Evolutionary conservation across 2,329 filamentous ascomycete species (phyloP), one percentile per base, ranked within the genome.

Genomic region (Talaromyces sp.): DNA sequence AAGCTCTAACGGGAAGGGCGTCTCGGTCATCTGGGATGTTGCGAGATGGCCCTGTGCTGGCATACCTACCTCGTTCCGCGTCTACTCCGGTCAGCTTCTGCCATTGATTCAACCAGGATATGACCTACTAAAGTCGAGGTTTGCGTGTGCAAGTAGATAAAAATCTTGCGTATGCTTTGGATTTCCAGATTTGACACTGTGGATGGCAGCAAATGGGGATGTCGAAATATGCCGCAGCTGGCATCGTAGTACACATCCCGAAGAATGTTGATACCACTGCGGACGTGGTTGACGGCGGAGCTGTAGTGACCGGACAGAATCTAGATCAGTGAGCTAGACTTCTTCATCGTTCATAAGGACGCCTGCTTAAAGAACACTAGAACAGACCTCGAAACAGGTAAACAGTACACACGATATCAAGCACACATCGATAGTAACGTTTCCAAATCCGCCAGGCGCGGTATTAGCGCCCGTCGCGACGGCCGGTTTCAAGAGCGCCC

Each of bases 371-470:
- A 44, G 9, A 2, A 44, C 2, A 11, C n/a, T n/a, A n/a, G n/a
- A n/a, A 25, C 37, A 14, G 39, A 70, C 69, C 62, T 70, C 69
- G 28, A 69, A 67, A 54, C 69, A 71, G 40, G 68, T 65, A 42
- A 72, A 70, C 11, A 73, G 58, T 16, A 72, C 66, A 55, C 70
- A 71, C 1, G 67, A 67, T 33, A 68, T 66, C 23, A 67, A 56
- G 25, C 65, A 69, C 0, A 69, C 66, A 46, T 65, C 66, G 14
- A 63, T 31, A 18, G 61, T 63, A 4, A 63, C 7, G 33, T 63
- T 59, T 1, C 11, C 56, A 21, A 33, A 23, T 1, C 16, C 7
- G 12, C 25, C 14, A 16, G 12, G 11, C 16, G 35, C 7, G 3
- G 16, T 25, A 4, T 23, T 28, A 16, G 25, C 7, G 7, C 16